phyloP scores from a whole-genome alignment of 179 eudicot genomes.

The Spinacia oleracea region DNA sequence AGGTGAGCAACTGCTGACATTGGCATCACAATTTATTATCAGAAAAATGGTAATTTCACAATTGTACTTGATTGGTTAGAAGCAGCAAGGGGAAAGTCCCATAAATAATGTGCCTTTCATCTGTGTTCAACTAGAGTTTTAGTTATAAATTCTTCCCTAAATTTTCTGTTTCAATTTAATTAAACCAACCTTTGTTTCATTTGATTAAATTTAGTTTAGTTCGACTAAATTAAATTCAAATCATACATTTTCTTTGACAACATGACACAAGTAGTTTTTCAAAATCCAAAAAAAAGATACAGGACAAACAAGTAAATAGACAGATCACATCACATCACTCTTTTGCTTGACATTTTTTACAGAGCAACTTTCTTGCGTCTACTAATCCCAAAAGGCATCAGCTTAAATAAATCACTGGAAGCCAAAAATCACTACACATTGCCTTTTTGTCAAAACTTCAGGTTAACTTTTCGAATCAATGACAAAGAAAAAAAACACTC shows the following conservation, averaged over 20 bases:
- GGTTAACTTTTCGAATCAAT: neutral
- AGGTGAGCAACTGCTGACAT: too few species aligned
- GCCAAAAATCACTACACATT: neutral
- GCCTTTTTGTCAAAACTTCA: neutral
- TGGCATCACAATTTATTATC: too few species aligned
- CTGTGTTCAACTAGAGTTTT: too few species aligned
- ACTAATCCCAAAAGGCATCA: neutral
- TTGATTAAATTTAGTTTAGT: too few species aligned
- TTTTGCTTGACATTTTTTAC: neutral
- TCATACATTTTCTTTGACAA: neutral
- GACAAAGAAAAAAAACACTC: neutral
- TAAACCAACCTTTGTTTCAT: too few species aligned
- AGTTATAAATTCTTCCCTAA: too few species aligned
- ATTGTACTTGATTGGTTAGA: too few species aligned
- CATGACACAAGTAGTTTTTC: neutral
- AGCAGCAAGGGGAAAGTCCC: too few species aligned
- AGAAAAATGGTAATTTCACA: too few species aligned
- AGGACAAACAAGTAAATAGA: neutral
- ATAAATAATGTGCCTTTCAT: too few species aligned
- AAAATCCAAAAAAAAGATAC: neutral
- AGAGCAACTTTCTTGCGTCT: neutral
- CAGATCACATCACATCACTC: neutral
- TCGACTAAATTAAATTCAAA: too few species aligned
- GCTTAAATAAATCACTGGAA: neutral
- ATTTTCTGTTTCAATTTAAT: too few species aligned